phyloP scores from a whole-genome alignment of 352 stramenopile species.

The Phytophthora pseudosyringae region DNA sequence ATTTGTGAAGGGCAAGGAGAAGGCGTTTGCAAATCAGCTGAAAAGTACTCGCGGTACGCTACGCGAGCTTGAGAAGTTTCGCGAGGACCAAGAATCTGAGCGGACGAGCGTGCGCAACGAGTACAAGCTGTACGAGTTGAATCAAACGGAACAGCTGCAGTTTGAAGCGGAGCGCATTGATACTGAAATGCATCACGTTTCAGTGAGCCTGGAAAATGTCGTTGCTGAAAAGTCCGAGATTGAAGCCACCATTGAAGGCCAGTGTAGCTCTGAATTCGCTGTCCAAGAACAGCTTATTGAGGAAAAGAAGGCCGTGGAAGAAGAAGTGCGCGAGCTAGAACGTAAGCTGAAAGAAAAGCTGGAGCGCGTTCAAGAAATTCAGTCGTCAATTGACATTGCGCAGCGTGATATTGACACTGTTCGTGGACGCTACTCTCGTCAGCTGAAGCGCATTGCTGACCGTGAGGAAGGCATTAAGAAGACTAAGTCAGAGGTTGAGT shows the following conservation, averaged over 20 bases:
- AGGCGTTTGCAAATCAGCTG: conserved; percentile 79
- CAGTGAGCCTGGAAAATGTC: conserved; percentile 74
- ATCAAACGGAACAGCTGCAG: conserved; percentile 77
- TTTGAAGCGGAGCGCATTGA: conserved; percentile 82
- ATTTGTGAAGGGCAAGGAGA: conserved; percentile 81
- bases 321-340: conserved; percentile 79
- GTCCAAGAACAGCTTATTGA: conserved; percentile 57
- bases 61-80: conserved; percentile 79
- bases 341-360: conserved; percentile 67
- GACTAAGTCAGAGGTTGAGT: conserved; percentile 78
- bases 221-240: conserved; percentile 78
- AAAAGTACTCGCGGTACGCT: conserved; percentile 74
- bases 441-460: conserved; percentile 82
- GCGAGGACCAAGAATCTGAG: conserved; percentile 71
- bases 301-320: conserved; percentile 67
- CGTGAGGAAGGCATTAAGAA: conserved; percentile 76
- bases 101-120: conserved; percentile 54
- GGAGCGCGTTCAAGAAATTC: conserved; percentile 62
- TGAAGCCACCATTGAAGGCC: conserved; percentile 75
- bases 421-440: conserved; percentile 72
- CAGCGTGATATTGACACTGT: conserved; percentile 83
- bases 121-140: conserved; percentile 66
- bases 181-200: conserved; percentile 78
- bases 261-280: conserved; percentile 72
- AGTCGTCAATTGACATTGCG: conserved; percentile 71